phyloP scores from a whole-genome alignment of 331 rosid species.

The Malus hybrid region DNA sequence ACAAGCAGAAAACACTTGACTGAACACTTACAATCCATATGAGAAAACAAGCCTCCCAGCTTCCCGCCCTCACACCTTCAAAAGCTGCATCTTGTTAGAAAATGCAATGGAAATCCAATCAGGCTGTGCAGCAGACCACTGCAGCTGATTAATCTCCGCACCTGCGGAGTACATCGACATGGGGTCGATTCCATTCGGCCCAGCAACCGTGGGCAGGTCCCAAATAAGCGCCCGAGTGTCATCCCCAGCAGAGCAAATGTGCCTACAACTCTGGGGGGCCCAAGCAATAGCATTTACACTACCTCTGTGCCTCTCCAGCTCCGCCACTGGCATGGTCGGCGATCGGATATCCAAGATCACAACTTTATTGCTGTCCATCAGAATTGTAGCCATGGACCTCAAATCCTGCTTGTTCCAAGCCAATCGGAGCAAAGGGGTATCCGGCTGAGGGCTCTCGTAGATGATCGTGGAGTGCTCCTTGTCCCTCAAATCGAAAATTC shows the following conservation, averaged over 20 bases:
- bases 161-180: conserved; percentile 67
- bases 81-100: conserved; percentile 85
- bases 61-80: conserved; percentile 51
- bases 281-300: conserved; percentile 70
- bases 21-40: background rate
- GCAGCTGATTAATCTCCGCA: conserved; percentile 78
- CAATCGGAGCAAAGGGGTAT: conserved; percentile 80
- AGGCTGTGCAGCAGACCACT: conserved; percentile 81
- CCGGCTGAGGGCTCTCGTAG: conserved; percentile 87
- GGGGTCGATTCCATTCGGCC: conserved; percentile 78
- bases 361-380: conserved; percentile 84
- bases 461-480: conserved; percentile 93
- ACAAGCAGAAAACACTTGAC: too few relatives aligned
- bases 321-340: conserved; percentile 85
- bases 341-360: conserved; percentile 89
- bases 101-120: conserved; percentile 92
- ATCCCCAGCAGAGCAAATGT: conserved; percentile 81
- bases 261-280: conserved; percentile 70
- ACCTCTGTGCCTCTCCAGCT: conserved; percentile 67
- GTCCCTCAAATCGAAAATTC: conserved; percentile 81
- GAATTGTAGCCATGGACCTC: conserved; percentile 81
- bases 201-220: conserved; percentile 83
- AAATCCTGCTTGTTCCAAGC: conserved; percentile 98
- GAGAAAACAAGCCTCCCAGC: background rate
- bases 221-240: conserved; percentile 83